These are phyloP conservation scores for Glycyrrhiza uralensis DNA, from an alignment of 306 rosid species.

Conservation along the genomic window DNA sequence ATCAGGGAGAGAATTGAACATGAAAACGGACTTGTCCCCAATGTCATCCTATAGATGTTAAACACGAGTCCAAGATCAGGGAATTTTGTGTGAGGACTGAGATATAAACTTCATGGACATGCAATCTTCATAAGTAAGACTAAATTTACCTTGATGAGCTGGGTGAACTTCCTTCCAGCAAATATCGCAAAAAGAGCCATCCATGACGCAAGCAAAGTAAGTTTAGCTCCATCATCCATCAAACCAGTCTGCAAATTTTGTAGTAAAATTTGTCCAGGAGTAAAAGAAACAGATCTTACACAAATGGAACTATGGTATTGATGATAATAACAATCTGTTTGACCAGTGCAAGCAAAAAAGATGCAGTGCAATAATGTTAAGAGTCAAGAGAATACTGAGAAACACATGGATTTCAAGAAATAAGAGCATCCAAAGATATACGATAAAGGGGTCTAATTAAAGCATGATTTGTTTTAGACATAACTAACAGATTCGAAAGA, in stretches of 20 bases:
- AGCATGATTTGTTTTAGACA: neutral
- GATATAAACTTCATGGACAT: neutral
- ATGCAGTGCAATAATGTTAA: neutral
- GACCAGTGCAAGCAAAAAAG: neutral
- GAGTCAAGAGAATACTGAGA: neutral
- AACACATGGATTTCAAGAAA: neutral
- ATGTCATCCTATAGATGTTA: constrained; percentile 69
- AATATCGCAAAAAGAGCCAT: constrained; percentile 69
- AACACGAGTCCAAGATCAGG: constrained; percentile 17
- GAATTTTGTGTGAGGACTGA: neutral
- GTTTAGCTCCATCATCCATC: constrained; percentile 77
- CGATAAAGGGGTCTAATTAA: neutral
- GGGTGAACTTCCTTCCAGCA: constrained; percentile 90
- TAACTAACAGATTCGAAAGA: neutral
- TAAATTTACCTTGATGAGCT: constrained; percentile 72
- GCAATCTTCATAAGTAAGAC: neutral
- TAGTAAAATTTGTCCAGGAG: constrained; percentile 11
- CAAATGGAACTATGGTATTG: neutral
- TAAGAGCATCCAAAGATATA: neutral
- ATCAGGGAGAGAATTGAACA: constrained; percentile 64
- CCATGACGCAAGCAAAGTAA: constrained; percentile 66
- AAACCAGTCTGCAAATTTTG: constrained; percentile 59
- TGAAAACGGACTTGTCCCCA: constrained; percentile 90
- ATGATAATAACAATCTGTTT: neutral
- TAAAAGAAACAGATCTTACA: neutral